A percentile compares a stretch with the other conserved stretches of the same genome.
Evolutionary conservation across 2,329 filamentous ascomycete species (phyloP).

Genomic region (Neonectria faginata): DNA sequence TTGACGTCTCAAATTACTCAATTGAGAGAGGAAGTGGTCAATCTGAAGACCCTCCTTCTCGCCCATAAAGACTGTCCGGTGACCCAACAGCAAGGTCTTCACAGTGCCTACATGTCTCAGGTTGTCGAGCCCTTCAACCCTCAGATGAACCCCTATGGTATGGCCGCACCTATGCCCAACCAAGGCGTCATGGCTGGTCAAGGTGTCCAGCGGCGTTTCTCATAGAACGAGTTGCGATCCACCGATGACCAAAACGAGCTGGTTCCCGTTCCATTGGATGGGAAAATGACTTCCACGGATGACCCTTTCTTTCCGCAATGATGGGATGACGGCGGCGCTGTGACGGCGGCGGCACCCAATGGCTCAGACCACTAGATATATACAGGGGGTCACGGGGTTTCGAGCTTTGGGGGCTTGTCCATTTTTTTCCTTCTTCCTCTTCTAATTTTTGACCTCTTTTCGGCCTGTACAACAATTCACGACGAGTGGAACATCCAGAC

Average conservation of each 20-base stretch:
- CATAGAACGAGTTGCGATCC: conserved; percentile 54
- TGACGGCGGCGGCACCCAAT: conserved; percentile 7
- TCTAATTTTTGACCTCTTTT: conserved; percentile 38
- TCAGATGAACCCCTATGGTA: conserved; percentile 70
- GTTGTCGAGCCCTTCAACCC: conserved; percentile 66
- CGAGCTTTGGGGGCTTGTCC: conserved; percentile 28
- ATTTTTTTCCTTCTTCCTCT: conserved; percentile 27
- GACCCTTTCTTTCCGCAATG: conserved; percentile 41
- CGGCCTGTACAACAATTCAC: conserved; percentile 48
- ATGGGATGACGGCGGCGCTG: conserved; percentile 20
- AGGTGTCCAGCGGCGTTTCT: conserved; percentile 67
- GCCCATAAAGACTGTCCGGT: conserved; percentile 98
- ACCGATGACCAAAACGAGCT: conserved; percentile 1
- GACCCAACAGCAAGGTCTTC: conserved; percentile 81
- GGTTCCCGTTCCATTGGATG: conserved; percentile 7
- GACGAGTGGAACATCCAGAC: conserved; percentile 40
- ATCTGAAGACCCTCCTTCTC: conserved; percentile 89
- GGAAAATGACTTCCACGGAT: conserved; percentile 26
- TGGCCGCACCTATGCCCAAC: conserved; percentile 63
- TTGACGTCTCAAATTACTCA: conserved; percentile 85
- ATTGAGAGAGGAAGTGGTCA: conserved; percentile 91
- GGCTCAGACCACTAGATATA: conserved; percentile 37
- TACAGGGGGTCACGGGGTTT: conserved; percentile 36
- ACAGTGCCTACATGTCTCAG: conserved; percentile 67
- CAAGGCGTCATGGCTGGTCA: conserved; percentile 69